Evolutionary conservation across 1,139 yeast genomes (phyloP).

Genomic region (Debaryomycetaceae sp.): DNA sequence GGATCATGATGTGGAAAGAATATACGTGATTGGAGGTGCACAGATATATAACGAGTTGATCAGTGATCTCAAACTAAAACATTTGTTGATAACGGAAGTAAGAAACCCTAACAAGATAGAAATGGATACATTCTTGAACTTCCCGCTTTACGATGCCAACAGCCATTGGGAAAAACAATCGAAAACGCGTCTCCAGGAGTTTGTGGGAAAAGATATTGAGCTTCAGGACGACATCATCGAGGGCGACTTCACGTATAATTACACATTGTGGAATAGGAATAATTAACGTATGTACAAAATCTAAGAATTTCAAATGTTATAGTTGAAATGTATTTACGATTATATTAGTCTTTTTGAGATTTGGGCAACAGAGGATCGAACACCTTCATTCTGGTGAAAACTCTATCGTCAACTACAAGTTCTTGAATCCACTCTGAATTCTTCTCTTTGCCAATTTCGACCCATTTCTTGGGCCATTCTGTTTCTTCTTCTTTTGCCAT

Average conservation of each 20-base stretch:
- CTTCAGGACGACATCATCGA: conserved; percentile 43
- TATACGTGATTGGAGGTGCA: conserved; percentile 92
- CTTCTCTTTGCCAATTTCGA: conserved; percentile 63
- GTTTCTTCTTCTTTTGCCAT: conserved; percentile 67
- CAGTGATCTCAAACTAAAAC: conserved; percentile 42
- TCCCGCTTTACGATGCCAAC: conserved; percentile 25
- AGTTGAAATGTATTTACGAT: neutral
- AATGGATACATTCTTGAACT: conserved; percentile 64
- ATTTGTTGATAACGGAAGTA: conserved; percentile 75
- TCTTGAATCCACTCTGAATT: conserved; percentile 89
- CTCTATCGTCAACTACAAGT: conserved; percentile 64
- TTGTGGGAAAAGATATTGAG: conserved; percentile 36
- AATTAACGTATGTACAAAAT: conserved; percentile 1
- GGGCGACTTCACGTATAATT: conserved; percentile 46
- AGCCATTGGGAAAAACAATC: conserved; percentile 35
- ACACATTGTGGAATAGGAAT: conserved; percentile 46
- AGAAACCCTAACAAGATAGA: conserved; percentile 36
- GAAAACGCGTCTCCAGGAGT: conserved; percentile 32
- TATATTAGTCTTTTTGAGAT: neutral
- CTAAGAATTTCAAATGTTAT: conserved; percentile 1
- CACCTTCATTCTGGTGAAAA: conserved; percentile 54
- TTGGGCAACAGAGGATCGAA: conserved; percentile 27
- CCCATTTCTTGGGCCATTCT: conserved; percentile 93
- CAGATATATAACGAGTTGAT: conserved; percentile 69
- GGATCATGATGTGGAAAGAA: conserved; percentile 39